phyloP scores from a whole-genome alignment of 2,329 filamentous ascomycete species.

The Ophiobolus disseminans region DNA sequence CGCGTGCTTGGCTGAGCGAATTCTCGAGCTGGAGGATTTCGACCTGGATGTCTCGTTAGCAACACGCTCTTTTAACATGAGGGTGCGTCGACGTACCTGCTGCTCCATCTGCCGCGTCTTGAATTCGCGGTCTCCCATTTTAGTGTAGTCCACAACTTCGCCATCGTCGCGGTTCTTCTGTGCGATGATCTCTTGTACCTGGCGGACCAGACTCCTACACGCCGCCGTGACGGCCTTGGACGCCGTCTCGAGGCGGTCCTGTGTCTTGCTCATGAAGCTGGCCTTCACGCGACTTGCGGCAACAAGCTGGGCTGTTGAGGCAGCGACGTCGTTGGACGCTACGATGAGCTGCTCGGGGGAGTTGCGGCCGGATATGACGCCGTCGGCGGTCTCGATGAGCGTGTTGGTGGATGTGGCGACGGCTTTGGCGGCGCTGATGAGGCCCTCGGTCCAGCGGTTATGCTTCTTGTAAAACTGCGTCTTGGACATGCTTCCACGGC shows the following conservation, averaged over 20 bases:
- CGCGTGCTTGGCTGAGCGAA: constrained; percentile 76
- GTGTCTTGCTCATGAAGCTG: constrained; percentile 96
- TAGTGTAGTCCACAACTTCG: constrained; percentile 84
- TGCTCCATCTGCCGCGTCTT: constrained; percentile 99
- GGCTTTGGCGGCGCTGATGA: constrained; percentile 96
- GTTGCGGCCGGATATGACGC: constrained; percentile 89
- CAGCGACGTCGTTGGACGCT: constrained; percentile 94
- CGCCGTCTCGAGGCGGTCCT: constrained; percentile 88
- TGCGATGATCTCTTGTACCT: constrained; percentile 93
- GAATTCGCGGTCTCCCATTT: constrained; percentile 92
- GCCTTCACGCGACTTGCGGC: constrained; percentile 96
- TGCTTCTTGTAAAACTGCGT: constrained; percentile 99
- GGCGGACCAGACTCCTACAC: constrained; percentile 84
- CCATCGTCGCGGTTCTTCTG: constrained; percentile 79
- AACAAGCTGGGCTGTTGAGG: constrained; percentile 94
- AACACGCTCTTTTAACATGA: background rate
- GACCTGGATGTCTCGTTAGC: constrained; percentile 65
- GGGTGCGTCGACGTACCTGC: constrained; percentile 72
- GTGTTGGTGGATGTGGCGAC: constrained; percentile 93
- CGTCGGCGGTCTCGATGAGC: constrained; percentile 96
- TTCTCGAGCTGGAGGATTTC: constrained; percentile 98
- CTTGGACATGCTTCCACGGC: constrained; percentile 82
- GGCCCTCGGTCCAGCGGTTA: constrained; percentile 97
- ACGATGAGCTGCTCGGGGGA: constrained; percentile 97
- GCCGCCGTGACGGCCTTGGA: constrained; percentile 92